These are phyloP conservation scores for Bidens hawaiensis DNA, from an alignment of 140 eudicot genomes.

Conservation along the genomic window DNA sequence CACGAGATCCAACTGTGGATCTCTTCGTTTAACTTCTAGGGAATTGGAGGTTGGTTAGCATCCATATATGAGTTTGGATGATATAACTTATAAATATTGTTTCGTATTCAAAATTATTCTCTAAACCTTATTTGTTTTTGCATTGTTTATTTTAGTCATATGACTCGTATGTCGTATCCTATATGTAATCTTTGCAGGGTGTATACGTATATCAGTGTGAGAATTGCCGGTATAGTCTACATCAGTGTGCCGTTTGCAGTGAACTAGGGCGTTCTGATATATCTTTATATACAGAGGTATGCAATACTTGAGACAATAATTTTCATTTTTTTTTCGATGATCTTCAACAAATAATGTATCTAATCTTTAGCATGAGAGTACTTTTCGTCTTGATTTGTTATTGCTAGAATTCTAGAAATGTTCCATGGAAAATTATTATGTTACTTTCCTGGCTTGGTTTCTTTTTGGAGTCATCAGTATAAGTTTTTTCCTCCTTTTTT, in stretches of 20 bases:
- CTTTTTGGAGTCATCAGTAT: background rate
- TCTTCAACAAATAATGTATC: too few relatives aligned
- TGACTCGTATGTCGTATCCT: too few relatives aligned
- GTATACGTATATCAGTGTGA: conserved; percentile 36
- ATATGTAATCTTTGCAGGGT: conserved; percentile 19
- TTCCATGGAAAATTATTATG: background rate
- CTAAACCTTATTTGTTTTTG: background rate
- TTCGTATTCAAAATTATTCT: background rate
- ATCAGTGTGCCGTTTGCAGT: conserved; percentile 85
- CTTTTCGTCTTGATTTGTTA: background rate
- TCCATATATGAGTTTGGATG: background rate
- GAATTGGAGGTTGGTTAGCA: conserved; percentile 45
- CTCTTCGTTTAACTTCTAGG: conserved; percentile 51
- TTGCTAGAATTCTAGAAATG: background rate
- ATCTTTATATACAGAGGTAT: conserved; percentile 69
- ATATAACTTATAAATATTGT: conserved; percentile 4
- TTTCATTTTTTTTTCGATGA: too few relatives aligned
- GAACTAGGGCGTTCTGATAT: conserved; percentile 83
- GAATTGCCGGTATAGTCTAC: conserved; percentile 62
- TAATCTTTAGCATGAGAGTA: conserved; percentile 2
- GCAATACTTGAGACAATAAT: background rate
- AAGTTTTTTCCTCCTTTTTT: background rate
- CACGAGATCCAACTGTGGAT: conserved; percentile 44
- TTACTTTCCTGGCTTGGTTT: background rate
- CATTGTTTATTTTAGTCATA: background rate